phyloP scores from a whole-genome alignment of 495 filamentous ascomycete species.

The Aspergillus nidulans region DNA sequence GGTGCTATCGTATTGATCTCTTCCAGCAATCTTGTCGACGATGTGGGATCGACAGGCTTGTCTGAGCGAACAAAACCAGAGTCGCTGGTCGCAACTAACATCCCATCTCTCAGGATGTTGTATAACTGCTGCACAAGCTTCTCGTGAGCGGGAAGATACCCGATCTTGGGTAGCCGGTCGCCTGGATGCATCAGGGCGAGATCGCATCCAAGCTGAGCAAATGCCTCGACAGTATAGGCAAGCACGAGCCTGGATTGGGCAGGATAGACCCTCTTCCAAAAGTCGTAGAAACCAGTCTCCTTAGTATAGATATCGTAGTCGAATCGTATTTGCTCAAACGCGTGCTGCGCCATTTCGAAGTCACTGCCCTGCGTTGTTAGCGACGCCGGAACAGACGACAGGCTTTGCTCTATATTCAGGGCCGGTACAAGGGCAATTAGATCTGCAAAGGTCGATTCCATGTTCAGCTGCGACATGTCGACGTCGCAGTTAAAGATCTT shows the following conservation, averaged over 20 bases:
- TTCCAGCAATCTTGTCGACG: background rate
- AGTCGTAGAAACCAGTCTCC: conserved; percentile 25
- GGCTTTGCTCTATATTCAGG: background rate
- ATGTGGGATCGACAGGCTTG: background rate
- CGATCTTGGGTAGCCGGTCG: background rate
- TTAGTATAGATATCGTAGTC: conserved; percentile 31
- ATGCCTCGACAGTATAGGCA: conserved; percentile 35
- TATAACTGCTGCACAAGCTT: background rate
- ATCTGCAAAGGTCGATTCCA: conserved; percentile 1
- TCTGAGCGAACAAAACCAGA: background rate
- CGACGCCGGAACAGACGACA: no score
- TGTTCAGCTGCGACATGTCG: conserved; percentile 11
- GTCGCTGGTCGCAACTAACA: background rate
- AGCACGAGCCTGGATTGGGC: conserved; percentile 27
- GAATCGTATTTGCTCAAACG: conserved; percentile 13
- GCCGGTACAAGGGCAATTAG: background rate
- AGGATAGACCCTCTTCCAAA: conserved; percentile 18
- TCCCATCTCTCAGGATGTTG: background rate
- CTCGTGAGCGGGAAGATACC: background rate
- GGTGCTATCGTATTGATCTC: conserved; percentile 9
- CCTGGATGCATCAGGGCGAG: conserved; percentile 18
- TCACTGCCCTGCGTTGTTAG: background rate
- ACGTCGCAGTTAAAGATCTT: conserved; percentile 6
- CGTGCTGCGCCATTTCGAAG: background rate
- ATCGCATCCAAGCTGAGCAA: conserved; percentile 34